Conservation (phyloP, 129 eudicot species). For the Lactuca saligna region DNA sequence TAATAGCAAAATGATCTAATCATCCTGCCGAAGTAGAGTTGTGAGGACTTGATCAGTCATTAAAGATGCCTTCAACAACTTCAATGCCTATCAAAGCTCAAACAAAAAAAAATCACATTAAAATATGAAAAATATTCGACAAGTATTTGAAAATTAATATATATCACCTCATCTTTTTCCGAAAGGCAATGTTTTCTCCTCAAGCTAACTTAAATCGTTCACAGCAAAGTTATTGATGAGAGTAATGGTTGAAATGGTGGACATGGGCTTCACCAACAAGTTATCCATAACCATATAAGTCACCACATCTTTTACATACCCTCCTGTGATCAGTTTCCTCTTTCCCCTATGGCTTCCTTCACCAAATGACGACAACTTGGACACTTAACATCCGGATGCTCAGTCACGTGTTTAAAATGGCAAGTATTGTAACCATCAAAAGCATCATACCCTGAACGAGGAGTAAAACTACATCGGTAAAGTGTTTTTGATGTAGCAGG, state of each 20-base stretch:
- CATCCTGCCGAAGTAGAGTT: too few relatives aligned
- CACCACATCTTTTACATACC: neutral
- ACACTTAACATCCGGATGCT: neutral
- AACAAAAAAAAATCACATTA: neutral
- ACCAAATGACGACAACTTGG: neutral
- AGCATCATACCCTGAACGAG: too few relatives aligned
- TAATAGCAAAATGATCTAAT: too few relatives aligned
- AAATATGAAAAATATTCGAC: neutral
- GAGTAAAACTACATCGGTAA: neutral
- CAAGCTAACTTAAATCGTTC: slow-evolving; percentile 14
- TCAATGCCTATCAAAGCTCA: neutral
- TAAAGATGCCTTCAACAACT: slow-evolving; percentile 7
- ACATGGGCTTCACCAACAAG: slow-evolving; percentile 9
- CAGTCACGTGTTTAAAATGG: neutral
- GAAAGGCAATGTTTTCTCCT: slow-evolving; percentile 7
- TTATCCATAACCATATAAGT: slow-evolving; percentile 19
- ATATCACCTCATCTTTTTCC: slow-evolving; percentile 13
- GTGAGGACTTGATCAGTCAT: slow-evolving; percentile 8
- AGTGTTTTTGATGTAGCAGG: slow-evolving; percentile 4
- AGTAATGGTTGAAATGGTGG: slow-evolving; percentile 17
- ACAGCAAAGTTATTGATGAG: slow-evolving; percentile 9
- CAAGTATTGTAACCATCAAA: neutral
- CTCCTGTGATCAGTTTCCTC: neutral
- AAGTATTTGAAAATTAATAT: neutral
- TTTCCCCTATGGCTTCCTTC: neutral